Percentiles rank a stretch among this genome's conserved stretches.
These are phyloP conservation scores for Trifolium pratense DNA, from an alignment of 306 rosid genomes.

Conservation along the genomic window DNA sequence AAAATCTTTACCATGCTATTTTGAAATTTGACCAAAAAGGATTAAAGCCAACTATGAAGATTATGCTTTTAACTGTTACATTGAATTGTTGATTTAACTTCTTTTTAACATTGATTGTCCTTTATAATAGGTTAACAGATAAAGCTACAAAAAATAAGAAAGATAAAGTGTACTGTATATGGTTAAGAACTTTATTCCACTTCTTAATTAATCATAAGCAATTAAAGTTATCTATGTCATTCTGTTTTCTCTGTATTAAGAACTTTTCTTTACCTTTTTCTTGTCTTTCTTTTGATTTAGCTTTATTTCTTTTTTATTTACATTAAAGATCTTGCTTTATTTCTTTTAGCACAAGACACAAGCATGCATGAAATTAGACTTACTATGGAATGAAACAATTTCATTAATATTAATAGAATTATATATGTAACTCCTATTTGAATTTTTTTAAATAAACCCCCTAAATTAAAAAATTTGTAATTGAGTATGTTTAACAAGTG, in stretches of 20 bases:
- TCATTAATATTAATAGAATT: not conserved
- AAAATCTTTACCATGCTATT: conserved; percentile 21
- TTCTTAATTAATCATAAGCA: conserved; percentile 46
- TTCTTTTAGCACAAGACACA: conserved; percentile 36
- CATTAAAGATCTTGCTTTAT: conserved; percentile 44
- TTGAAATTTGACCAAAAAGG: conserved; percentile 27
- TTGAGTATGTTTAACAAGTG: too few relatives aligned
- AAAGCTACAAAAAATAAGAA: conserved; percentile 45
- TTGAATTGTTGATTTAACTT: conserved; percentile 51
- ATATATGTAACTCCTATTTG: too few relatives aligned
- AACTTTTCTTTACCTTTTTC: conserved; percentile 54
- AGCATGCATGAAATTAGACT: conserved; percentile 36
- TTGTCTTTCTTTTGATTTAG: conserved; percentile 52
- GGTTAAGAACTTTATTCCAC: conserved; percentile 63
- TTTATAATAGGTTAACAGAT: conserved; percentile 34
- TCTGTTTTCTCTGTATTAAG: conserved; percentile 42
- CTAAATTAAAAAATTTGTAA: not conserved
- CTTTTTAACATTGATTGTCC: conserved; percentile 31
- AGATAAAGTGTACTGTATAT: conserved; percentile 46
- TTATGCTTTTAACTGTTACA: conserved; percentile 67
- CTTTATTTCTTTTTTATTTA: conserved; percentile 42
- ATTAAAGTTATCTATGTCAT: conserved; percentile 50
- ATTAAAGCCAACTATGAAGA: conserved; percentile 26
- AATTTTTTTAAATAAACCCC: not conserved
- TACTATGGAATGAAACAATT: conserved; percentile 16